Percentiles rank a stretch among this genome's conserved stretches.
Conservation (phyloP, 495 filamentous ascomycete genomes). For the Neurospora sp. region DNA sequence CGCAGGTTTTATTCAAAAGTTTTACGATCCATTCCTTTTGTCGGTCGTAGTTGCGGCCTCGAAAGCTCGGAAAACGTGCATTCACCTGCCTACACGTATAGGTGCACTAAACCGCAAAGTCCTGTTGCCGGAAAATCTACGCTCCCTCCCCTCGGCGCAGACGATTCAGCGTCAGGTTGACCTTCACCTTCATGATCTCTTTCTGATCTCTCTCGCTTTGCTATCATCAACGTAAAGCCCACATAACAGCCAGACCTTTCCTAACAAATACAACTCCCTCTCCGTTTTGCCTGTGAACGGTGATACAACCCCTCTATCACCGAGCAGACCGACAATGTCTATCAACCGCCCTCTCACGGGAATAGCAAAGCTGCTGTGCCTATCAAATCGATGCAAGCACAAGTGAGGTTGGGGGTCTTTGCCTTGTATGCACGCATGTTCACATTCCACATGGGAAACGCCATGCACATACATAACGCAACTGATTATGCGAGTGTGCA, state of each 20-base stretch:
- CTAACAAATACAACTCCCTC: background rate
- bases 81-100: background rate
- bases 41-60: background rate
- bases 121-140: background rate
- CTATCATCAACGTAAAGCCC: background rate
- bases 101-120: background rate
- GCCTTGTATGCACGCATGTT: background rate
- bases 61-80: background rate
- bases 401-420: background rate
- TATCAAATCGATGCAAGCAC: background rate
- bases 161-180: no score
- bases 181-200: background rate
- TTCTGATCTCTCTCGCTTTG: background rate
- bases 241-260: background rate
- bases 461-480: background rate
- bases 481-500: background rate
- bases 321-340: background rate
- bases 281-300: background rate
- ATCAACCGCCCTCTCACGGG: background rate
- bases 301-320: background rate
- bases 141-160: background rate
- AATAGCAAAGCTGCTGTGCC: background rate
- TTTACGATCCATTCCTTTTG: background rate
- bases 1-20: background rate
- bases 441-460: background rate